A percentile compares a stretch with the other conserved stretches of the same genome.
These are phyloP conservation scores for Amyloporia xantha DNA, from an alignment of 768 basidiomycete species.

Conservation along the genomic window DNA sequence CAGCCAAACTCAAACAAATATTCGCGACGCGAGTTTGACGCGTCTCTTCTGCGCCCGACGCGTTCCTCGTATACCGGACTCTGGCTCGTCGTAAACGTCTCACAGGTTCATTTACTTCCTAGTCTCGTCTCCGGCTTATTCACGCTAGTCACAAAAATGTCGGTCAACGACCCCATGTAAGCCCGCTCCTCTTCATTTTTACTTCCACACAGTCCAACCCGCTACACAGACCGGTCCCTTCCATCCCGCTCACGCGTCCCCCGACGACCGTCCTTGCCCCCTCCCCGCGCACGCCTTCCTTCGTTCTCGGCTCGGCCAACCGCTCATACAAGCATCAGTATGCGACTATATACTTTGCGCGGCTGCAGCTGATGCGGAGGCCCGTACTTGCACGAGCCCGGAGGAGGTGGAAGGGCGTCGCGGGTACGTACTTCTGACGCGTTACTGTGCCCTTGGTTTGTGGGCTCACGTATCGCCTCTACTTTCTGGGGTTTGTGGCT, in stretches of 20 bases:
- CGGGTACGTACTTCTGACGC: conserved; percentile 29
- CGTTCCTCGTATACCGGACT: conserved; percentile 7
- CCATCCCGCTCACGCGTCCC: conserved; percentile 21
- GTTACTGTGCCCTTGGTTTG: background rate
- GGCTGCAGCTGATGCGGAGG: conserved; percentile 43
- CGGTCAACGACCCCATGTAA: conserved; percentile 8
- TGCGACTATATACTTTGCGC: conserved; percentile 64
- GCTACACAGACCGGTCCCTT: conserved; percentile 22
- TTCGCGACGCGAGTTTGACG: conserved; percentile 5
- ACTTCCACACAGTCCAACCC: too few species aligned
- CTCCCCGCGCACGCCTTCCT: conserved; percentile 29
- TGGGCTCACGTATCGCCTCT: background rate
- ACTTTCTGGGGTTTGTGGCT: background rate
- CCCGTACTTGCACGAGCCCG: conserved; percentile 44
- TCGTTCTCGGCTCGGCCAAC: conserved; percentile 36
- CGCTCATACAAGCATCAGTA: conserved; percentile 63
- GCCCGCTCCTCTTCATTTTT: background rate
- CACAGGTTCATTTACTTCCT: too few species aligned
- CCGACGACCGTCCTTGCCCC: conserved; percentile 25
- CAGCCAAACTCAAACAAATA: conserved; percentile 8
- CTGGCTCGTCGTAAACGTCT: conserved; percentile 5
- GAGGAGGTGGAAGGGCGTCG: conserved; percentile 42
- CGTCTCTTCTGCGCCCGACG: background rate
- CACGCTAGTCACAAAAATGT: conserved; percentile 6
- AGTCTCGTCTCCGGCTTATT: background rate